Evolutionary conservation across 2,329 filamentous ascomycete species (phyloP), one percentile per base, ranked within the genome.

Genomic region (Dactylonectria macrodidyma): DNA sequence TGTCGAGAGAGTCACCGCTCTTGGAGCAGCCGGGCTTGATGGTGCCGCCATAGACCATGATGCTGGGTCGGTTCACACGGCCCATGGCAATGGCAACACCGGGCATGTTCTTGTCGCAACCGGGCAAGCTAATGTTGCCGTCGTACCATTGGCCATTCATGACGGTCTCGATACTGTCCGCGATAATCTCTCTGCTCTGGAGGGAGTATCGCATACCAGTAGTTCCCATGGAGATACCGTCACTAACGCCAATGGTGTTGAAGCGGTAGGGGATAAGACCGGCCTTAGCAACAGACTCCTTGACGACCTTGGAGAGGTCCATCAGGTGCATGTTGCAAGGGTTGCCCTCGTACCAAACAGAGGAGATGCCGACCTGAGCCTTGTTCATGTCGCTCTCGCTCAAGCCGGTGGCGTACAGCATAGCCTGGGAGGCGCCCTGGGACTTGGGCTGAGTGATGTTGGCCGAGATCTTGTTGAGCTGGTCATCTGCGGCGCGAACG

Each of bases 51-150:
- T 99, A 99, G 34, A 99, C 93, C 96, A 99, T 99, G 79, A 99
- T 87, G 76, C 93, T 95, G 34, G 96, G 96, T 54, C 96, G 88
- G 86, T 99, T 98, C 73, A 98, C 91, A 75, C 96, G 90, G 44
- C 95, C 95, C 93, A 98, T 98, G 64, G 95, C 96, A 78, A 96
- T 96, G 76, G 95, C 84, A 12, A 96, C 93, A 81, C 93, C 93
- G 1, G 95, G 95, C 96, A 99, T 98, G 85, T 99, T 99, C 90
- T 99, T 99, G 88, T 99, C 96, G 83, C 96, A 99, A 56, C 96
- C 96, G 14, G 96, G 96, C 76, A 99, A 93, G 60, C 94, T 97
- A 79, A 99, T 93, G 83, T 98, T 98, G 75, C 91, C 95, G 82
- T 99, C 96, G 80, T 99, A 98, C 95, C 95, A 98, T 84, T 99